Evolutionary conservation across 371 early-diverging fungal species (phyloP).

Genomic region (Mortierella sp.): DNA sequence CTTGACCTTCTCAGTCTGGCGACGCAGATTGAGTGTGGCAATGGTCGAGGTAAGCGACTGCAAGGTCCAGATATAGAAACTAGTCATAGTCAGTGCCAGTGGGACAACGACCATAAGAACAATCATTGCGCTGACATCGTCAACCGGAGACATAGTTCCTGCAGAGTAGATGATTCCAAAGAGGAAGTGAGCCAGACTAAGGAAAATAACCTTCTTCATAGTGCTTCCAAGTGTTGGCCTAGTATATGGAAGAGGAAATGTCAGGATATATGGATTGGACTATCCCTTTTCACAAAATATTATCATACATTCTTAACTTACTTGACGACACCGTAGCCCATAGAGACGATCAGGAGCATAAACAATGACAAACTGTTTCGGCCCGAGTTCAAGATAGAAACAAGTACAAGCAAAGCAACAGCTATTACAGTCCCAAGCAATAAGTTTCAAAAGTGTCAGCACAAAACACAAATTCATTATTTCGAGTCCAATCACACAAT

Average conservation of each 20-base stretch:
- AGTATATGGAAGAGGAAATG: constrained; percentile 3
- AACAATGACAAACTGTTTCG: constrained; percentile 94
- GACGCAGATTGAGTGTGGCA: constrained; percentile 74
- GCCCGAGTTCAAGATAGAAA: constrained; percentile 88
- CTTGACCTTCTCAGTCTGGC: constrained; percentile 87
- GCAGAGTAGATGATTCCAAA: constrained; percentile 91
- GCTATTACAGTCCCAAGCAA: constrained; percentile 54
- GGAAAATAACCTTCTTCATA: constrained; percentile 87
- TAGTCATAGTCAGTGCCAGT: constrained; percentile 88
- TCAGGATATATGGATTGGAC: background rate
- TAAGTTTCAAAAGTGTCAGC: background rate
- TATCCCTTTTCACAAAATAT: background rate
- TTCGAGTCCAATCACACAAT: background rate
- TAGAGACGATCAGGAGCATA: constrained; percentile 92
- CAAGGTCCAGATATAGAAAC: constrained; percentile 93
- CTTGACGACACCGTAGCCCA: constrained; percentile 97
- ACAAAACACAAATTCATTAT: constrained; percentile 5
- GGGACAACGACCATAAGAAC: constrained; percentile 90
- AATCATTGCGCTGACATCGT: constrained; percentile 77
- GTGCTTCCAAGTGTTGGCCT: constrained; percentile 91
- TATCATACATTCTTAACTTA: constrained; percentile 49
- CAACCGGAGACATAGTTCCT: constrained; percentile 82
- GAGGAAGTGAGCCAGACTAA: constrained; percentile 87
- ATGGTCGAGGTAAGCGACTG: constrained; percentile 75
- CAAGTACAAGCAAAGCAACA: constrained; percentile 68